Base-by-base conservation (phyloP, 768 basidiomycete genomes). In the Pleurotus tuoliensis region DNA sequence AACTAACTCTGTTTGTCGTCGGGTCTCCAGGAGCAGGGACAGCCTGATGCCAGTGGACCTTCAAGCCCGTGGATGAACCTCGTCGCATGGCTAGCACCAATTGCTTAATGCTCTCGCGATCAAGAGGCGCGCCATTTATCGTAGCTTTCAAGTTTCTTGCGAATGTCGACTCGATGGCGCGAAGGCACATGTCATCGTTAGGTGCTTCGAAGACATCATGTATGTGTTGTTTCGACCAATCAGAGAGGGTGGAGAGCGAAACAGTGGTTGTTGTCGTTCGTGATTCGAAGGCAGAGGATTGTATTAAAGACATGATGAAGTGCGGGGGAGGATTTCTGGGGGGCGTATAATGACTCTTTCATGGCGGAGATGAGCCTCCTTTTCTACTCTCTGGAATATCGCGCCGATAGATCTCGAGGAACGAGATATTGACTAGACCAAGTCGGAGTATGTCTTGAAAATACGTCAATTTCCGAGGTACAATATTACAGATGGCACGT, bases 181-280 rank as follows among this genome's bases (percentile, higher is more conserved):
- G 69, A 9, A 74, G 63, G 22, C 73, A 71, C 30, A 75, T 73
- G 25, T 71, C 70, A 57, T 79, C 75, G n/a, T 67, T 74, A 24
- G 68, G 64, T 1, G 80, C 77, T 63, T 82, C 81, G 62, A 83
- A 83, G 48, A 83, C 70, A 47, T 66, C 69, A 38, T 67, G 69
- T 59, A 82, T 82, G 63, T 80, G 81, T 56, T 71, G 67, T 18
- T 66, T 59, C 3, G 82, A 82, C 82, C 82, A 83, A 3, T 77
- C 69, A 16, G 76, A 71, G 58, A 83, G 66, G 12, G 76, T 72
- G 45, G 72, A 64, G 24, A 81, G 73, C 61, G 67, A 66, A 30
- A 30, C 18, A 12, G 22, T 6, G 30, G 40, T 27, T 11, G 30
- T 4, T 18, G 40, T 27, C 15, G 47, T 25, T 58, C 57, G 44